Conservation (phyloP, 1,139 yeast species). For the Saccharomyces hybrid region DNA sequence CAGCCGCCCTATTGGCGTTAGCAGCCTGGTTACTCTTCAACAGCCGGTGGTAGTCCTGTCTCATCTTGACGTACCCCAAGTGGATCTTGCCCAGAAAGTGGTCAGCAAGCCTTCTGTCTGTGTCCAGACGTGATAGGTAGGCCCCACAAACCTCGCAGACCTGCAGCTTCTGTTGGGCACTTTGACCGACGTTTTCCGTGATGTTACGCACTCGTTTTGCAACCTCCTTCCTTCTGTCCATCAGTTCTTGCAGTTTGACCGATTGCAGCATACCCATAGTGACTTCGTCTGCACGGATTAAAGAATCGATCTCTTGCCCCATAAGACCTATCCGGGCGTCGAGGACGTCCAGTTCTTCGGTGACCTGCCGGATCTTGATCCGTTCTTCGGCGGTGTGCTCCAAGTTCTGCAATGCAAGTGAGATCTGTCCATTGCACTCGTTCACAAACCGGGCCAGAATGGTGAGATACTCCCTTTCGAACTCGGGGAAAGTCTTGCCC, state of each 20-base stretch:
- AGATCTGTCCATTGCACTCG: slow-evolving; percentile 64
- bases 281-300: slow-evolving; percentile 46
- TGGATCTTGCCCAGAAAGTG: slow-evolving; percentile 89
- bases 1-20: background rate
- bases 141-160: slow-evolving; percentile 93
- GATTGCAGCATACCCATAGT: slow-evolving; percentile 43
- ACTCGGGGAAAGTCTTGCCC: slow-evolving; percentile 57
- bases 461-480: slow-evolving; percentile 55
- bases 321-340: slow-evolving; percentile 63
- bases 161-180: slow-evolving; percentile 84
- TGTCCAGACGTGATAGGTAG: slow-evolving; percentile 76
- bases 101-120: slow-evolving; percentile 83
- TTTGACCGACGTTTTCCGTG: slow-evolving; percentile 72
- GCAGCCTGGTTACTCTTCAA: background rate
- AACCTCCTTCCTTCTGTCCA: slow-evolving; percentile 41
- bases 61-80: slow-evolving; percentile 69
- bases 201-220: slow-evolving; percentile 50
- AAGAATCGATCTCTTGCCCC: slow-evolving; percentile 58
- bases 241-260: slow-evolving; percentile 39
- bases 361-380: slow-evolving; percentile 52
- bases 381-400: slow-evolving; percentile 77
- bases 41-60: slow-evolving; percentile 39
- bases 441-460: slow-evolving; percentile 38
- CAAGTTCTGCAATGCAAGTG: slow-evolving; percentile 55
- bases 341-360: slow-evolving; percentile 57